These are phyloP conservation scores for Abelmoschus esculentus DNA, from an alignment of 345 rosid genomes.

Conservation along the genomic window DNA sequence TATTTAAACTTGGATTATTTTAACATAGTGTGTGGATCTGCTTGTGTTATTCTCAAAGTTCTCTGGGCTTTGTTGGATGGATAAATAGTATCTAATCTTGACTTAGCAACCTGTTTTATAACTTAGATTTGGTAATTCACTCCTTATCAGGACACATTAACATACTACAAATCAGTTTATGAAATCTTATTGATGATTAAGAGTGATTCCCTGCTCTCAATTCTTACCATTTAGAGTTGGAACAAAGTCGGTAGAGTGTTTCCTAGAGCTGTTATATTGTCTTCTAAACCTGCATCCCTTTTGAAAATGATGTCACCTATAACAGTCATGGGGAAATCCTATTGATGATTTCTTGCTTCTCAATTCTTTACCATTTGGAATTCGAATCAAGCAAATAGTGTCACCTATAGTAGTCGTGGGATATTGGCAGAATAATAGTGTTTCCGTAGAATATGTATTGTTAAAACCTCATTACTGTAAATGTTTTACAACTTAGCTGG, in stretches of 20 bases:
- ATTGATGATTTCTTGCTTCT: too few relatives aligned
- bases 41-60: neutral
- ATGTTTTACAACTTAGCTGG: neutral
- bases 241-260: neutral
- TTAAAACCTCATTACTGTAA: neutral
- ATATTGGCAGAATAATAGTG: neutral
- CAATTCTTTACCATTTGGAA: too few relatives aligned
- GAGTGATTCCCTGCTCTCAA: neutral
- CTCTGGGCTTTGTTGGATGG: neutral
- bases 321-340: neutral
- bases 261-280: neutral
- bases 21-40: neutral
- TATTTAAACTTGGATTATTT: neutral
- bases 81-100: neutral
- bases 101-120: neutral
- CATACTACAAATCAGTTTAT: neutral
- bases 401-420: neutral
- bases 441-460: neutral
- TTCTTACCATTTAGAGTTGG: neutral
- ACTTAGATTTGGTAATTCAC: neutral
- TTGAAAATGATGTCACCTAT: neutral
- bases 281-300: neutral
- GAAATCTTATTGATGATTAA: neutral
- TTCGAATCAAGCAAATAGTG: too few relatives aligned
- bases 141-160: neutral